A percentile compares a stretch with the other conserved stretches of the same genome.
phyloP scores from a whole-genome alignment of 305 asterid species.

The Euphrasia arctica region DNA sequence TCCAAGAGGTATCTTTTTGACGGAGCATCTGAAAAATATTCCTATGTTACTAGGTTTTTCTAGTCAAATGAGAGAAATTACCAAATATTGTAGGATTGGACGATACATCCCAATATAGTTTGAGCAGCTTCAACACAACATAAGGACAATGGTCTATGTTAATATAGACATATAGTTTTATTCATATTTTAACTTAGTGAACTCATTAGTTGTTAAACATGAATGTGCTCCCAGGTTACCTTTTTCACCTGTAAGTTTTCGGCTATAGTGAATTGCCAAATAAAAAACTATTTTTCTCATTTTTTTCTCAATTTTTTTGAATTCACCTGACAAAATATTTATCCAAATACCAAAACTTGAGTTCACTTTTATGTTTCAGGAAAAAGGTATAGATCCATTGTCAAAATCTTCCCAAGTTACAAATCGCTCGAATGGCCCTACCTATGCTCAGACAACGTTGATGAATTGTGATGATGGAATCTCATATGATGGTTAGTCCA shows the following conservation, averaged over 20 bases:
- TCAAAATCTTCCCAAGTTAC: slow-evolving; percentile 68
- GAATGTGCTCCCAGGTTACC: not conserved
- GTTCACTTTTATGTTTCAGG: slow-evolving; percentile 45
- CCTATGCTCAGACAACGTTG: slow-evolving; percentile 62
- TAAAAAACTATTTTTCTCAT: too few relatives aligned
- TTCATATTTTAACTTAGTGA: not conserved
- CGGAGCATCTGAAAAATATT: slow-evolving; percentile 8
- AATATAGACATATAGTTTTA: not conserved
- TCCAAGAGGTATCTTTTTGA: not conserved
- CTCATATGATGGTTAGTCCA: slow-evolving; percentile 59
- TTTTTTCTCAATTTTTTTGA: slow-evolving; percentile 6
- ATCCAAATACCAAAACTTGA: slow-evolving; percentile 19
- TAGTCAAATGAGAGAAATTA: slow-evolving; percentile 3
- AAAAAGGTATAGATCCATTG: slow-evolving; percentile 63
- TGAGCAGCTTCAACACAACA: not conserved
- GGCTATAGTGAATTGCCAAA: not conserved
- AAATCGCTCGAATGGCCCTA: slow-evolving; percentile 61
- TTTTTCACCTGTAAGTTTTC: not conserved
- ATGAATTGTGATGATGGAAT: slow-evolving; percentile 89
- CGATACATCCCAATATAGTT: slow-evolving; percentile 7
- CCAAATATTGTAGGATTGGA: slow-evolving; percentile 10
- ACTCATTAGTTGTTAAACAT: not conserved
- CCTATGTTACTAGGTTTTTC: not conserved
- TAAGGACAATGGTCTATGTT: not conserved
- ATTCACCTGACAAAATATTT: not conserved